These are phyloP conservation scores for Lophium mytilinum DNA, from an alignment of 495 filamentous ascomycete genomes.

Conservation along the genomic window DNA sequence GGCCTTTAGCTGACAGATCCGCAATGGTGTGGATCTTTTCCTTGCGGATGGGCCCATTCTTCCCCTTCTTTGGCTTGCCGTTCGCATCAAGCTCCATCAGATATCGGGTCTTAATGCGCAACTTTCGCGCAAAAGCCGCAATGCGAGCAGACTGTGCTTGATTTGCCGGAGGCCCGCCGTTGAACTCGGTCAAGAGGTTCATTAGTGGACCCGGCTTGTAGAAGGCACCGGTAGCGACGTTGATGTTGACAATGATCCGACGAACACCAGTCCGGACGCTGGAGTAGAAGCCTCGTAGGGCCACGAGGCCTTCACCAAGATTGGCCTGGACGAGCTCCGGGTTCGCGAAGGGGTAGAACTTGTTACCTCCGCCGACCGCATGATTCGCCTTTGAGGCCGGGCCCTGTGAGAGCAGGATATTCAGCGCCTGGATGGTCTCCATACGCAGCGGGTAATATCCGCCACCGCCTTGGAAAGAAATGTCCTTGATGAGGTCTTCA, in stretches of 20 bases:
- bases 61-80: conserved; percentile 11
- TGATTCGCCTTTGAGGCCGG: conserved; percentile 34
- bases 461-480: conserved; percentile 17
- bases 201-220: conserved; percentile 30
- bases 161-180: not conserved
- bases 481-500: conserved; percentile 29
- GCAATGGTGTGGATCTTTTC: conserved; percentile 16
- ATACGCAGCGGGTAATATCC: conserved; percentile 19
- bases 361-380: conserved; percentile 24
- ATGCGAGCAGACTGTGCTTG: not conserved
- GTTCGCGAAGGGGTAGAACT: conserved; percentile 24
- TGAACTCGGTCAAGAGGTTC: conserved; percentile 24
- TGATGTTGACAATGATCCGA: conserved; percentile 43
- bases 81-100: conserved; percentile 10
- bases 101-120: conserved; percentile 24
- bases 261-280: conserved; percentile 39
- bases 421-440: conserved; percentile 42
- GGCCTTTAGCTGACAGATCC: conserved; percentile 2
- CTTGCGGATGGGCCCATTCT: not conserved
- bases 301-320: conserved; percentile 36
- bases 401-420: conserved; percentile 41
- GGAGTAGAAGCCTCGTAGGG: conserved; percentile 41
- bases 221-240: conserved; percentile 40
- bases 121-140: conserved; percentile 20
- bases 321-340: conserved; percentile 9